Evolutionary conservation across 441 rosid genomes (phyloP).

Genomic region (Daphne laureola): DNA sequence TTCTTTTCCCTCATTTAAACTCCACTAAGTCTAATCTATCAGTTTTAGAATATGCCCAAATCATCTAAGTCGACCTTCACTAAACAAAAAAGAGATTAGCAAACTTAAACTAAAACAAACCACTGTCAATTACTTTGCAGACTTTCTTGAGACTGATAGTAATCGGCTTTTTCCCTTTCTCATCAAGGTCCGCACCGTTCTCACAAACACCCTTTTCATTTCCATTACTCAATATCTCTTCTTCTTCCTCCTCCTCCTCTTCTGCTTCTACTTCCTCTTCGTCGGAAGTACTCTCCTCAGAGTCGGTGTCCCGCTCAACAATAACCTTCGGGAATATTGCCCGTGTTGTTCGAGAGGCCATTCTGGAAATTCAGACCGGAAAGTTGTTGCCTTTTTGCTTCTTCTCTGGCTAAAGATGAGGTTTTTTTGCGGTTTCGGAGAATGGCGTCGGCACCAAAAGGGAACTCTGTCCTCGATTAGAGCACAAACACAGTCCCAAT

Average conservation of each 20-base stretch:
- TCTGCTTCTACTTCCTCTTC: conserved; percentile 40
- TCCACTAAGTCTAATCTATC: no score
- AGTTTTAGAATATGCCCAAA: no score
- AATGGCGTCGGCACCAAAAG: no score
- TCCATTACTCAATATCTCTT: conserved; percentile 15
- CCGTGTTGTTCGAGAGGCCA: conserved; percentile 44
- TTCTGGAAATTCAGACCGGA: conserved; percentile 13
- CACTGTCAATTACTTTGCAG: conserved; percentile 55
- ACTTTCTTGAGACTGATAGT: conserved; percentile 85
- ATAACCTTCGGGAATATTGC: conserved; percentile 47
- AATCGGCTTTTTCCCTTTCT: conserved; percentile 64
- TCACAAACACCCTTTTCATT: neutral
- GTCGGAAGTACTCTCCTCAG: conserved; percentile 58
- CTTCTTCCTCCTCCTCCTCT: conserved; percentile 24
- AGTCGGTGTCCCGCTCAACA: conserved; percentile 63
- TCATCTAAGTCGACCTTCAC: no score
- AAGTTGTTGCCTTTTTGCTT: neutral
- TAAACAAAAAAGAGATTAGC: neutral
- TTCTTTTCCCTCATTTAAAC: no score
- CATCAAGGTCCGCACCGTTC: conserved; percentile 26
- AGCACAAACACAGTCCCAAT: neutral
- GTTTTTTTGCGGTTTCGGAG: neutral
- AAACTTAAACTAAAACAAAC: neutral
- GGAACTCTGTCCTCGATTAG: neutral
- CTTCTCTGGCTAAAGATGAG: no score